Evolutionary conservation across 139 green algal genomes (phyloP).

Genomic region (Ettlia oleoabundans): DNA sequence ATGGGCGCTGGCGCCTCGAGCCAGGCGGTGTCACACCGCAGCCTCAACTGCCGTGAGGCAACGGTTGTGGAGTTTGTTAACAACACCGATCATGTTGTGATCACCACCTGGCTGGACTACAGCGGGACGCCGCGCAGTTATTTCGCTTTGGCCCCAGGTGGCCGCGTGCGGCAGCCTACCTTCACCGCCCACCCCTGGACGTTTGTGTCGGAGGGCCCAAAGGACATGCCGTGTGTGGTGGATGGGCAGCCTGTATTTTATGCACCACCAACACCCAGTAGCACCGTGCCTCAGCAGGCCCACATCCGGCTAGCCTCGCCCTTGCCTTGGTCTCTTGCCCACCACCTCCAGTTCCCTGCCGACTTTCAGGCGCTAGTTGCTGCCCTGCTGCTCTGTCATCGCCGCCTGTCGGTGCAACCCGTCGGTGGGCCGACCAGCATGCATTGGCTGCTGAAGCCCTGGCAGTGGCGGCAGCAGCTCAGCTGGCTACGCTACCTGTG

Average conservation of each 20-base stretch:
- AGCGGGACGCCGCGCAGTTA: background rate
- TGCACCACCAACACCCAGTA: background rate
- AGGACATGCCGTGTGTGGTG: background rate
- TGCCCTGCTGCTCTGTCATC: slow-evolving; percentile 23
- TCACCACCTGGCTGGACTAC: background rate
- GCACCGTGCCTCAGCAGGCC: background rate
- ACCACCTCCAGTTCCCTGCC: slow-evolving; percentile 1
- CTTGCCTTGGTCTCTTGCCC: background rate
- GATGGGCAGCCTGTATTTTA: slow-evolving; percentile 20
- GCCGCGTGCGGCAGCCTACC: slow-evolving; percentile 15
- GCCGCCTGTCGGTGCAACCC: background rate
- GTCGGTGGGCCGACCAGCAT: too few species aligned
- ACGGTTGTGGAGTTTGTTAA: slow-evolving; percentile 26
- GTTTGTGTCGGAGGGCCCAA: background rate
- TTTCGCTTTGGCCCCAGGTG: background rate
- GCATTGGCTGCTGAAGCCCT: background rate
- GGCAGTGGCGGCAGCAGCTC: background rate
- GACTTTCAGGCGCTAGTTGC: background rate
- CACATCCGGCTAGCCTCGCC: background rate
- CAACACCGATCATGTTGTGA: background rate
- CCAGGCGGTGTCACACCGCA: slow-evolving; percentile 2
- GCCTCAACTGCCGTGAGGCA: slow-evolving; percentile 7
- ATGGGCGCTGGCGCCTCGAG: background rate
- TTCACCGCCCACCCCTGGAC: background rate
- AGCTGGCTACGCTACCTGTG: background rate